phyloP scores from a whole-genome alignment of 163 green algal genomes.

The Scenedesmus sp. region DNA sequence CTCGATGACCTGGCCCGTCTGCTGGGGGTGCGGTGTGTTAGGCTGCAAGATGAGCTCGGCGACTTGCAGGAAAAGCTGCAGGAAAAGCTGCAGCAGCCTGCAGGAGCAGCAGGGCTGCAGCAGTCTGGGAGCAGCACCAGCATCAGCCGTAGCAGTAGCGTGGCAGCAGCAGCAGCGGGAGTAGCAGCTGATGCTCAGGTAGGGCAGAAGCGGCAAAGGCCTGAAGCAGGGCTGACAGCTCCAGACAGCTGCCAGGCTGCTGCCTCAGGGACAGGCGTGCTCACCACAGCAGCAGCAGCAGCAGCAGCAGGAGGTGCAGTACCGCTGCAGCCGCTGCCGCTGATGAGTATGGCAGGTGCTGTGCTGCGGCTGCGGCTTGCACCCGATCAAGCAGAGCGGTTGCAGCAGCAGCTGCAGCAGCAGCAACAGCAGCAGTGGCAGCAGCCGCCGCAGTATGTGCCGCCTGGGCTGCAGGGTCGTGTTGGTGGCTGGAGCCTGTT shows the following conservation, averaged over 20 bases:
- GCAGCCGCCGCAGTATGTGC: not conserved
- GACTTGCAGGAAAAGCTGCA: constrained; percentile 5
- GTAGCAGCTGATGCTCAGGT: not conserved
- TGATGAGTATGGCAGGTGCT: not conserved
- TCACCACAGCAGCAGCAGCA: not conserved
- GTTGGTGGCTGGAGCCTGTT: not conserved
- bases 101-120: not conserved
- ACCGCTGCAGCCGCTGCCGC: not conserved
- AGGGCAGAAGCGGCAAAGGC: not conserved
- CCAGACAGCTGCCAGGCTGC: not conserved
- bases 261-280: not conserved
- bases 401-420: constrained; percentile 3
- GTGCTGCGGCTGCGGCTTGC: not conserved
- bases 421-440: not conserved
- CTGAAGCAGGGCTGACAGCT: not conserved
- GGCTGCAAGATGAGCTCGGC: not conserved
- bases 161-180: not conserved
- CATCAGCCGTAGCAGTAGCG: not conserved
- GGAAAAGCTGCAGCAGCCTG: too few species aligned
- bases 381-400: not conserved
- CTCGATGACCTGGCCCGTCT: not conserved
- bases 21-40: not conserved
- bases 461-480: not conserved
- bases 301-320: not conserved
- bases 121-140: too few species aligned